phyloP scores from a whole-genome alignment of 495 filamentous ascomycete genomes.

The Copromyces sp. region DNA sequence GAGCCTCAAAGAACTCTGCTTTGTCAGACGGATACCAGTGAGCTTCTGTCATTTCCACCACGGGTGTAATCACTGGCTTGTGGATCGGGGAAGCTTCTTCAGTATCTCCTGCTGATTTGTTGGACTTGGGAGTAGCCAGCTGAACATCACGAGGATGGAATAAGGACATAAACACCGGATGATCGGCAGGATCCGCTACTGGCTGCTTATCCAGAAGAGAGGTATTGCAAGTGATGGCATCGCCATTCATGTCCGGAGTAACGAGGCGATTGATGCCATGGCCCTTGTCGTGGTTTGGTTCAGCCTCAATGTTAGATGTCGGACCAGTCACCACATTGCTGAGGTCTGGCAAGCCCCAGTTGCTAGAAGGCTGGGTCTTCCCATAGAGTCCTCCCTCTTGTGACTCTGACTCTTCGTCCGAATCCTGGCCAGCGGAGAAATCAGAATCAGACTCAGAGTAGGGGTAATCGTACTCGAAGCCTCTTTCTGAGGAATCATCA shows the following conservation, averaged over 20 bases:
- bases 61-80: not conserved
- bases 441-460: not conserved
- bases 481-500: not conserved
- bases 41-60: constrained; percentile 11
- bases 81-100: constrained; percentile 19
- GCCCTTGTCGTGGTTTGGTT: not conserved
- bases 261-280: not conserved
- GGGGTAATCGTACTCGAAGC: not conserved
- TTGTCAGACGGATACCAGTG: constrained; percentile 28
- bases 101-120: constrained; percentile 27
- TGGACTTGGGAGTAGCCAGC: not conserved
- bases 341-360: not conserved
- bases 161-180: not conserved
- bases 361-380: not conserved
- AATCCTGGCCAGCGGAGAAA: not conserved
- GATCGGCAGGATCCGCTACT: not conserved
- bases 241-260: not conserved
- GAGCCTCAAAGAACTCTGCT: constrained; percentile 28
- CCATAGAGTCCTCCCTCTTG: not conserved
- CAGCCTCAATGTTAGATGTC: not conserved
- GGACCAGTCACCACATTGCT: not conserved
- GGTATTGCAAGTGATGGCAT: not conserved
- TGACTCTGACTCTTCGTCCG: not conserved
- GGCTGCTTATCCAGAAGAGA: not conserved
- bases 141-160: constrained; percentile 1